Percentiles rank a stretch among this genome's conserved stretches.
Conservation (phyloP, 306 rosid species). For the Gleditsia sinensis region DNA sequence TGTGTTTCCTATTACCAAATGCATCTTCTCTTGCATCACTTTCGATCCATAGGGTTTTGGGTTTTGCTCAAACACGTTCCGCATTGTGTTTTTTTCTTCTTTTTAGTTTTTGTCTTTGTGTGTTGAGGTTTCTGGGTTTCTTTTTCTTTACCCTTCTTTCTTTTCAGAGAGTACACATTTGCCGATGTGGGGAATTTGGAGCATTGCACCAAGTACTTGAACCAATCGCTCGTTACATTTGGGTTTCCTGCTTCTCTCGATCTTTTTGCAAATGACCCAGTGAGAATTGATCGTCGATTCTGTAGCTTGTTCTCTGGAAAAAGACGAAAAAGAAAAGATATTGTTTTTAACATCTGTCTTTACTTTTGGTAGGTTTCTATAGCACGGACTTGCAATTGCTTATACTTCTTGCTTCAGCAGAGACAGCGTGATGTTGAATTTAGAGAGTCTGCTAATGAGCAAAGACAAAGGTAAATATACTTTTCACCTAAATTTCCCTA, state of each 20-base stretch:
- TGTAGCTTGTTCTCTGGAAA: background rate
- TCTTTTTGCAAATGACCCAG: conserved; percentile 93
- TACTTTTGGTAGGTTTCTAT: conserved; percentile 69
- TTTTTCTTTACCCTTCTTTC: background rate
- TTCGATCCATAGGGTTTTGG: background rate
- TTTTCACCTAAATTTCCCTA: background rate
- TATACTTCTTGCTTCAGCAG: conserved; percentile 93
- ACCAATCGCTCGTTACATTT: conserved; percentile 88
- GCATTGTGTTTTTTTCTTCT: conserved; percentile 1
- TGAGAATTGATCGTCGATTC: conserved; percentile 44
- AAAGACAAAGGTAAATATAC: conserved; percentile 79
- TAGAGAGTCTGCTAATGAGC: conserved; percentile 89
- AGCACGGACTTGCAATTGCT: conserved; percentile 95
- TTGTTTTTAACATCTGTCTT: background rate
- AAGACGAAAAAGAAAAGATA: background rate
- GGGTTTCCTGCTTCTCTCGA: conserved; percentile 98
- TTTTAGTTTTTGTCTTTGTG: background rate
- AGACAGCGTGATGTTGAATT: conserved; percentile 93
- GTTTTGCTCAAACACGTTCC: background rate
- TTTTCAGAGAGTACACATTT: conserved; percentile 72
- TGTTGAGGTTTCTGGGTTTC: background rate
- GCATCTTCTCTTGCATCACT: background rate
- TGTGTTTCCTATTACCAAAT: background rate
- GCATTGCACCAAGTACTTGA: conserved; percentile 91
- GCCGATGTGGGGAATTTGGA: conserved; percentile 96